Conservation (phyloP, 495 filamentous ascomycete genomes). For the Penicillium tannophilum region DNA sequence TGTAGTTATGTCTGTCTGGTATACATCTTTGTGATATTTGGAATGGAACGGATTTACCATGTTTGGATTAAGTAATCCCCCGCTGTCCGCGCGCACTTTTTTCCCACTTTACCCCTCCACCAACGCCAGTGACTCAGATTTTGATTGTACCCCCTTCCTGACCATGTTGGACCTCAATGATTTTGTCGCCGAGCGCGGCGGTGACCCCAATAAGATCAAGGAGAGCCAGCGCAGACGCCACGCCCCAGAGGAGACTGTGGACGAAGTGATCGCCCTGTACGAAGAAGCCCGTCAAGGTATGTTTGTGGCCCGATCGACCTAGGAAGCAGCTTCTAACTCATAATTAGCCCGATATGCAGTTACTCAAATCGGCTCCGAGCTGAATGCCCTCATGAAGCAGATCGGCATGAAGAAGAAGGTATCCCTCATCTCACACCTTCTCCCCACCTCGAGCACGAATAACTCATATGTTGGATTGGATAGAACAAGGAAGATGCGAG, state of each 20-base stretch:
- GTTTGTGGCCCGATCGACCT: not conserved
- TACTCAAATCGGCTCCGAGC: conserved; percentile 74
- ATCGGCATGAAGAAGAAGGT: conserved; percentile 94
- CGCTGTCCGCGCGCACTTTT: conserved; percentile 14
- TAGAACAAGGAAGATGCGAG: conserved; percentile 83
- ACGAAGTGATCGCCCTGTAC: conserved; percentile 85
- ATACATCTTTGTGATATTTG: not conserved
- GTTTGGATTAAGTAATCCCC: conserved; percentile 3
- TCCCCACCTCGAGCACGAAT: not conserved
- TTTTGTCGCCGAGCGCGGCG: conserved; percentile 84
- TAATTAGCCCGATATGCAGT: conserved; percentile 74
- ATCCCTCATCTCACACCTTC: conserved; percentile 11
- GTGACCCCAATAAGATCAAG: conserved; percentile 83
- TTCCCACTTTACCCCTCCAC: conserved; percentile 34
- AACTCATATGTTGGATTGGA: conserved; percentile 3
- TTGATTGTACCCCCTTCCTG: conserved; percentile 9
- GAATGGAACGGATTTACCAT: not conserved
- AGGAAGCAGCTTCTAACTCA: conserved; percentile 6
- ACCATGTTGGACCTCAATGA: conserved; percentile 78
- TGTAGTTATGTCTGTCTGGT: not conserved
- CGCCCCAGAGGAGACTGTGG: conserved; percentile 79
- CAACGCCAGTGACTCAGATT: conserved; percentile 22
- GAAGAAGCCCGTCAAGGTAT: conserved; percentile 83
- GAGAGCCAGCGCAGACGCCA: conserved; percentile 82
- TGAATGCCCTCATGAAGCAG: conserved; percentile 86